Conservation (phyloP, 2,329 filamentous ascomycete species). For the Scytalidium lignicola region DNA sequence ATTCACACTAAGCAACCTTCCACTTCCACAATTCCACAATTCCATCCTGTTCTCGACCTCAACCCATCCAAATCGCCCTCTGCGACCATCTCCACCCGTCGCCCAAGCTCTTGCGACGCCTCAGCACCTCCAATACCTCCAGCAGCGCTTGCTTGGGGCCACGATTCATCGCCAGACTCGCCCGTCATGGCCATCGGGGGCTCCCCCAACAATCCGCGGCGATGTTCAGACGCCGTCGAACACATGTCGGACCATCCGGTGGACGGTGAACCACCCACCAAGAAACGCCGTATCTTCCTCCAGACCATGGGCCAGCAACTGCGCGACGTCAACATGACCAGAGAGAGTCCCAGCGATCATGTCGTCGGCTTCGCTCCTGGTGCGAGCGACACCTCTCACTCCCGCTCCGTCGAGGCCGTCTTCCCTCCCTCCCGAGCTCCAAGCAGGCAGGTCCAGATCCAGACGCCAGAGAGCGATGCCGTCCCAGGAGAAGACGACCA, state of each 20-base stretch:
- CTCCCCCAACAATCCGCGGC: not conserved
- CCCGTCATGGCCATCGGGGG: not conserved
- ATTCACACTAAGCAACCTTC: too few relatives aligned
- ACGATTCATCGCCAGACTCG: too few relatives aligned
- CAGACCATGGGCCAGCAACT: conserved; percentile 8
- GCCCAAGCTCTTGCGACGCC: too few relatives aligned
- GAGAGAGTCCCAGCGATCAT: conserved; percentile 1
- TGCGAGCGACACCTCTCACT: not conserved
- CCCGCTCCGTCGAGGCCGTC: conserved; percentile 57
- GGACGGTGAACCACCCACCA: conserved; percentile 2
- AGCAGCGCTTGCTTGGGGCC: too few relatives aligned
- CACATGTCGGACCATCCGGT: not conserved
- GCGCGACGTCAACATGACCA: conserved; percentile 1
- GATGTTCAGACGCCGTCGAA: not conserved
- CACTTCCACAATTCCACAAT: too few relatives aligned
- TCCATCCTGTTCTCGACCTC: too few relatives aligned
- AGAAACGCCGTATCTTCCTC: conserved; percentile 4
- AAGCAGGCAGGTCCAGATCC: conserved; percentile 3
- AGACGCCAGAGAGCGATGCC: conserved; percentile 6
- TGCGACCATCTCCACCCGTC: too few relatives aligned
- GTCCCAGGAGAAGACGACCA: conserved; percentile 55
- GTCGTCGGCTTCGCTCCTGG: not conserved
- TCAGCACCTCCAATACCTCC: too few relatives aligned
- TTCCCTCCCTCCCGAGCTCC: conserved; percentile 56
- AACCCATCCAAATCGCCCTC: too few relatives aligned